Base-by-base conservation (phyloP, 1,284 basidiomycete species). In the Clitocybe nebularis region DNA sequence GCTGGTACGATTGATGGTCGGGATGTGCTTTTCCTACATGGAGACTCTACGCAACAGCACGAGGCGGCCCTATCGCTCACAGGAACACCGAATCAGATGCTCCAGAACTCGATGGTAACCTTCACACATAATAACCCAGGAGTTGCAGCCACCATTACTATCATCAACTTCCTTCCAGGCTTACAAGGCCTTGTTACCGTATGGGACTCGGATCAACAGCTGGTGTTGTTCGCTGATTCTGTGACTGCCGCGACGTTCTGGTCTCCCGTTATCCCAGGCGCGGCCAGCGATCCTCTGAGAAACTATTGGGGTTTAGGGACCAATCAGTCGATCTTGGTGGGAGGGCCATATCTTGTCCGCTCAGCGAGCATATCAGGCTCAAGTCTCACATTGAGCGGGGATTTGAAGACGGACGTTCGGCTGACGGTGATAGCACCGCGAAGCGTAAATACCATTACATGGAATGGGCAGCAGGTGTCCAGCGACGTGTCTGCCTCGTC, bases 1-100 rank as follows among this genome's bases (percentile, higher is more conserved):
- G 79, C 86, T 0, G 81, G 84, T 7, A 66, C 57, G 10, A 86
- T 89, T 43, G 84, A 78, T 28, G 62, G 56, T 2, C 72, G 84
- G 20, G 84, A 89, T 52, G 67, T 89, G 16, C 63, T 89, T 4
- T 80, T 87, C 63, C 62, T 89, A 9, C 77, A 81, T 53, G 84
- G 84, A 1, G 71, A 79, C 46, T 55, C 69, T 1, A 56, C 58
- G 2, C 77, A 88, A 50, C 68, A 70, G n/a, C 77, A 84, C 55
- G 84, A 89, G 56, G 60, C 68, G 29, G 66, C 77, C 1, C 59
- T 86, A 28, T 36, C 47, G 0, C 57, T 80, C 13, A 66, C 60
- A 0, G 79, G 79, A 14, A 70, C 58, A 3, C 69, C 72, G 8
- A 66, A 60, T 40, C 66, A 64, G 3, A 41, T 67, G 13, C 54